A percentile compares a stretch with the other conserved stretches of the same genome.
Conservation (phyloP, 495 filamentous ascomycete species). For the Hypoxylon crocopeplum region DNA sequence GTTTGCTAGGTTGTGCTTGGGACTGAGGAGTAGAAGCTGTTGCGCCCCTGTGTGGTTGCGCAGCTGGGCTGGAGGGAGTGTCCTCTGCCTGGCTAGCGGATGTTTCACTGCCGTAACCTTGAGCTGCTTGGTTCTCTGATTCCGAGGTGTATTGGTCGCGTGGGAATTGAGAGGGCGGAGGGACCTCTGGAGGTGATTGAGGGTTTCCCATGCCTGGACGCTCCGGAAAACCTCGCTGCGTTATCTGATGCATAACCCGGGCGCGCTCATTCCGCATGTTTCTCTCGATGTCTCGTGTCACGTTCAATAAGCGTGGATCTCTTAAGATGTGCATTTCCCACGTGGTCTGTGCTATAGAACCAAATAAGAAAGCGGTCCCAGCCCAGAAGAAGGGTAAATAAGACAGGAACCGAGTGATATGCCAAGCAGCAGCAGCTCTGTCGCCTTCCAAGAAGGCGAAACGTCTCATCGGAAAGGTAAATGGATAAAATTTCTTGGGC, state of each 20-base stretch:
- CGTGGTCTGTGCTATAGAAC: conserved; percentile 5
- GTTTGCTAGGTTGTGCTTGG: neutral
- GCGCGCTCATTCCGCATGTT: too few species aligned
- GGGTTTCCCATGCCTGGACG: too few species aligned
- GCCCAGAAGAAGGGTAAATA: neutral
- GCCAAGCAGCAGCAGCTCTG: conserved; percentile 11
- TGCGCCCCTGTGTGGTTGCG: neutral
- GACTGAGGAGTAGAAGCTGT: conserved; percentile 8
- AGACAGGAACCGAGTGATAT: neutral
- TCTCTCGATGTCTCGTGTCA: conserved; percentile 23
- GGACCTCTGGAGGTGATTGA: too few species aligned
- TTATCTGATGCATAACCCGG: neutral
- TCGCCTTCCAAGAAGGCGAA: conserved; percentile 3
- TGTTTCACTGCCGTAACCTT: conserved; percentile 6
- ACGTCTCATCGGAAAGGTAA: conserved; percentile 21
- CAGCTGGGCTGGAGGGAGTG: neutral
- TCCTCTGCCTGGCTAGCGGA: conserved; percentile 2
- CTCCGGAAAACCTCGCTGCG: neutral
- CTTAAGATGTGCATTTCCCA: neutral
- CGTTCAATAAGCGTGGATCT: conserved; percentile 17
- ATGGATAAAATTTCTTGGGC: conserved; percentile 15
- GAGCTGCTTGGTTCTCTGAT: conserved; percentile 4
- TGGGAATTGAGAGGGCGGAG: too few species aligned
- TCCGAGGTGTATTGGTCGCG: neutral
- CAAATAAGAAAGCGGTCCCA: neutral